A percentile compares a stretch with the other conserved stretches of the same genome.
Evolutionary conservation across 23 red algal genomes (phyloP).

Genomic region (Agarophyton chilense): DNA sequence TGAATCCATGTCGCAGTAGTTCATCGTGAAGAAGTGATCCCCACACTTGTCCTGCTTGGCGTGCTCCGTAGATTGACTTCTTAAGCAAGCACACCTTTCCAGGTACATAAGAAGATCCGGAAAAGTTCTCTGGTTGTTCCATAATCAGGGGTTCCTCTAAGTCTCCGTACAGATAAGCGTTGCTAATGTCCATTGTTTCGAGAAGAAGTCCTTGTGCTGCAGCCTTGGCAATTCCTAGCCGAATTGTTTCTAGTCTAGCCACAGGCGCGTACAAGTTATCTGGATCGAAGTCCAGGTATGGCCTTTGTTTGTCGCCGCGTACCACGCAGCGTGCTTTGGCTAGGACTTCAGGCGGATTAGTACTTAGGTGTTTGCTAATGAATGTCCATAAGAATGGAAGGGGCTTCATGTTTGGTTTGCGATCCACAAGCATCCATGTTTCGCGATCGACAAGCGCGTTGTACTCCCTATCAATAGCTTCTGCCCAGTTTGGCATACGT

Average conservation of each 20-base stretch:
- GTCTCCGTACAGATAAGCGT: constrained; percentile 22
- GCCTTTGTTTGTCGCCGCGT: neutral
- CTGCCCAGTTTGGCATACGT: neutral
- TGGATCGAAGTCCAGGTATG: neutral
- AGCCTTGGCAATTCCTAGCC: neutral
- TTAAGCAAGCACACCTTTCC: neutral
- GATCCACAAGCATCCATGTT: neutral
- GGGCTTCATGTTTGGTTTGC: neutral
- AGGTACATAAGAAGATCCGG: neutral
- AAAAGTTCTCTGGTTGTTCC: neutral
- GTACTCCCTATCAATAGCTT: constrained; percentile 19
- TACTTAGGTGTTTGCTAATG: neutral
- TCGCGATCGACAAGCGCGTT: neutral
- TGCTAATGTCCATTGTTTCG: constrained; percentile 11
- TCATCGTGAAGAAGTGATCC: neutral
- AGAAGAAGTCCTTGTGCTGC: neutral
- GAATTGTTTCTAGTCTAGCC: neutral
- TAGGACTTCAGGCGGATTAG: neutral
- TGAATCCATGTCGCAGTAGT: neutral
- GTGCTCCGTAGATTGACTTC: constrained; percentile 4
- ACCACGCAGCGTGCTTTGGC: constrained; percentile 20
- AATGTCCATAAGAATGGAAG: constrained; percentile 30
- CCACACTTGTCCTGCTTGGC: neutral
- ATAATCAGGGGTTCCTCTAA: neutral
- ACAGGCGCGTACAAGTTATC: neutral